A percentile compares a stretch with the other conserved stretches of the same genome.
phyloP scores from a whole-genome alignment of 495 filamentous ascomycete species.

The Lophium mytilinum region DNA sequence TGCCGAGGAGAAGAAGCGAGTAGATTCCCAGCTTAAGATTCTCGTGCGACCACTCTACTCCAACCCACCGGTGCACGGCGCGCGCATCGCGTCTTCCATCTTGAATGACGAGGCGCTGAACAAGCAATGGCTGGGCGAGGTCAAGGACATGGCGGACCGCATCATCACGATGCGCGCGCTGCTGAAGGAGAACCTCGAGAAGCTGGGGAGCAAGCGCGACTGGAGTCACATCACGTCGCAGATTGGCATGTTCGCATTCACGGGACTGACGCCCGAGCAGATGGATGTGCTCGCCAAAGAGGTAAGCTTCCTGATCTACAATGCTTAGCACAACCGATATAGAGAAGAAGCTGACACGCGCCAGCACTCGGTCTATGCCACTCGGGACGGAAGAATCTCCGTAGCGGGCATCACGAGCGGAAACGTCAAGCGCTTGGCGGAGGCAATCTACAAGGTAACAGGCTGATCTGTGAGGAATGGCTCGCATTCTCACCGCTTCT shows the following conservation, averaged over 20 bases:
- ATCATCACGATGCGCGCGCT: conserved; percentile 96
- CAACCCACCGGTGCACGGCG: conserved; percentile 93
- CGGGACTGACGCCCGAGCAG: conserved; percentile 83
- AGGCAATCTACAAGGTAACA: conserved; percentile 91
- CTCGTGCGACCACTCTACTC: conserved; percentile 95
- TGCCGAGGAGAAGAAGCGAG: conserved; percentile 85
- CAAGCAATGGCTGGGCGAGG: conserved; percentile 90
- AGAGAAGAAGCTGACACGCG: conserved; percentile 8
- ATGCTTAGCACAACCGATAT: neutral
- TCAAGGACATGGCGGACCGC: conserved; percentile 97
- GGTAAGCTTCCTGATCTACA: conserved; percentile 37
- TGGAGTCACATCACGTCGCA: conserved; percentile 97
- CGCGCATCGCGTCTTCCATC: conserved; percentile 86
- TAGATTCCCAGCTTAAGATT: conserved; percentile 98
- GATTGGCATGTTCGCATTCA: conserved; percentile 99
- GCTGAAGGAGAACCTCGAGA: conserved; percentile 87
- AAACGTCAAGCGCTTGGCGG: conserved; percentile 88
- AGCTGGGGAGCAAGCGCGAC: conserved; percentile 87
- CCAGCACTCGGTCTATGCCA: conserved; percentile 93
- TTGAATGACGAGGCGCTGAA: conserved; percentile 81
- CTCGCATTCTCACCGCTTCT: neutral
- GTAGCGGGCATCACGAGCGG: conserved; percentile 90
- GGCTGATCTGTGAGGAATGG: conserved; percentile 36
- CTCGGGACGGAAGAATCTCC: conserved; percentile 94
- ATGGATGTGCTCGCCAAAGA: conserved; percentile 91